Conservation (phyloP, 495 filamentous ascomycete genomes). For the Penicillium mononematosum region DNA sequence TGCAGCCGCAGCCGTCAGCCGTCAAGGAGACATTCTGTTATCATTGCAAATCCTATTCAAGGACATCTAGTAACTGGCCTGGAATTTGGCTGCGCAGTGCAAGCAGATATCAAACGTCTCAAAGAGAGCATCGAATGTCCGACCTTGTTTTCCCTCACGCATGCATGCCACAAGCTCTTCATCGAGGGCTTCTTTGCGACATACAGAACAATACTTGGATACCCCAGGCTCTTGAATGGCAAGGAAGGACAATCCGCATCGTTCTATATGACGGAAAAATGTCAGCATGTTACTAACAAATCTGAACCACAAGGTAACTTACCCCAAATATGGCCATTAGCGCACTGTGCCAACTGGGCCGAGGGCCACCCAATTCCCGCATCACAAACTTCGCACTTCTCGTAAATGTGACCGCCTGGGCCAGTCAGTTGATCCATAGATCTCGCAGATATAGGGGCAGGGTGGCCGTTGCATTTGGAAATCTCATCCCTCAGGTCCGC, state of each 20-base stretch:
- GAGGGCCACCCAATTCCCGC: slow-evolving; percentile 41
- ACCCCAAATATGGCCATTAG: slow-evolving; percentile 52
- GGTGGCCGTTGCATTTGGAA: slow-evolving; percentile 22
- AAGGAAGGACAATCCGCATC: slow-evolving; percentile 55
- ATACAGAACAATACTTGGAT: slow-evolving; percentile 55
- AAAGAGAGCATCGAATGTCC: slow-evolving; percentile 34
- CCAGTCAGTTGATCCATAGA: slow-evolving; percentile 23
- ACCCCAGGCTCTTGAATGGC: slow-evolving; percentile 55
- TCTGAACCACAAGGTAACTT: slow-evolving; percentile 11
- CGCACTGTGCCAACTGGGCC: slow-evolving; percentile 42
- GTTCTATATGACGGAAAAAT: slow-evolving; percentile 31
- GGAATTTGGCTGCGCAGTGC: slow-evolving; percentile 55
- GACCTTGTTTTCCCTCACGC: slow-evolving; percentile 20
- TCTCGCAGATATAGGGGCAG: slow-evolving; percentile 25
- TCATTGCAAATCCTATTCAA: neutral
- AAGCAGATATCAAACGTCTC: slow-evolving; percentile 53
- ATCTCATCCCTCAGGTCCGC: slow-evolving; percentile 38
- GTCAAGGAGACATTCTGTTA: neutral
- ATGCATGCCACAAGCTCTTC: slow-evolving; percentile 35
- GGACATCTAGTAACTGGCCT: slow-evolving; percentile 14
- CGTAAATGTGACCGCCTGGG: slow-evolving; percentile 34
- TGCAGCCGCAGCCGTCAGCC: neutral
- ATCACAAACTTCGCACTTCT: slow-evolving; percentile 50
- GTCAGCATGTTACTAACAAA: slow-evolving; percentile 1
- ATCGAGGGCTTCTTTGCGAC: slow-evolving; percentile 48